Conservation (phyloP, 2,329 filamentous ascomycete genomes). For the Parafenestella ontariensis region DNA sequence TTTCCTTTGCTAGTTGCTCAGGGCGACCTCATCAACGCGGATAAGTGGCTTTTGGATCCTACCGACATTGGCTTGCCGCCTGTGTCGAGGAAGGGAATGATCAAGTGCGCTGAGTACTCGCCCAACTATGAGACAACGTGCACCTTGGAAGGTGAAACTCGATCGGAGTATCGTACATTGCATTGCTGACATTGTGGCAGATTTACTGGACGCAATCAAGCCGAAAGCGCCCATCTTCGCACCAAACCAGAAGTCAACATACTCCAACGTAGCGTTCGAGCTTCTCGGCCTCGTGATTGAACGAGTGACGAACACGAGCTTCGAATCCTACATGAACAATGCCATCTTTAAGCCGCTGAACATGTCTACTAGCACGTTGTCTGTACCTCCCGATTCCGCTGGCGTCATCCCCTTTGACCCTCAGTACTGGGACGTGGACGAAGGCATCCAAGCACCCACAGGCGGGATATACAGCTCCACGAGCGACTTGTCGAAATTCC, state of each 20-base stretch:
- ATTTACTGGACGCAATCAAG: conserved; percentile 44
- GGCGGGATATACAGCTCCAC: conserved; percentile 55
- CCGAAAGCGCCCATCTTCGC: conserved; percentile 47
- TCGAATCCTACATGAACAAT: conserved; percentile 48
- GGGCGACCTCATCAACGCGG: conserved; percentile 35
- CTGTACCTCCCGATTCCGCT: conserved; percentile 40
- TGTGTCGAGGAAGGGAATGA: conserved; percentile 37
- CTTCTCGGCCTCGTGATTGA: conserved; percentile 52
- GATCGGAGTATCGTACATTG: neutral
- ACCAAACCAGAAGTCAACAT: conserved; percentile 53
- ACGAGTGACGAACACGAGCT: conserved; percentile 46
- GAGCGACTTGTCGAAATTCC: conserved; percentile 52
- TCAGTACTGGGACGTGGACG: conserved; percentile 52
- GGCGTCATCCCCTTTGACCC: conserved; percentile 49
- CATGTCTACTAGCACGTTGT: conserved; percentile 40
- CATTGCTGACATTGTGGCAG: conserved; percentile 21
- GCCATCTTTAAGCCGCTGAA: conserved; percentile 49
- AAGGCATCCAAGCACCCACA: conserved; percentile 52
- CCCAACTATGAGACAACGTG: conserved; percentile 41
- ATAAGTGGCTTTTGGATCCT: conserved; percentile 2
- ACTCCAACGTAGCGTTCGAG: conserved; percentile 52
- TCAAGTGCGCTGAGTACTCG: conserved; percentile 46
- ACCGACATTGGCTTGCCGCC: conserved; percentile 46
- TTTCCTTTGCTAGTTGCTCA: conserved; percentile 35
- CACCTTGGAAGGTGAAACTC: conserved; percentile 22